phyloP scores from a whole-genome alignment of 805 yeast species.

The Candida coquimbonensis region DNA sequence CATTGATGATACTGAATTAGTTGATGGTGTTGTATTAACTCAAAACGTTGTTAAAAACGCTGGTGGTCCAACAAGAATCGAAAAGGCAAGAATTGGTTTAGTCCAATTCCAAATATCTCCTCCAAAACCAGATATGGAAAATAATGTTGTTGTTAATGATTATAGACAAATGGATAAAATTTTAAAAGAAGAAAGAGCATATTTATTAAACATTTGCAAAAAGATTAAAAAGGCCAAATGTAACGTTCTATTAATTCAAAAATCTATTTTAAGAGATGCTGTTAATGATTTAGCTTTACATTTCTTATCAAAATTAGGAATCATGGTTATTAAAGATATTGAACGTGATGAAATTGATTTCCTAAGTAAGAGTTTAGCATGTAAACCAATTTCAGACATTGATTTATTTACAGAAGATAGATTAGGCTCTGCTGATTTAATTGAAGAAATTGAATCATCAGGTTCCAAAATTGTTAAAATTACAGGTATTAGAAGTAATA shows the following conservation, averaged over 20 bases:
- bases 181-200: slow-evolving; percentile 94
- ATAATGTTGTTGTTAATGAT: slow-evolving; percentile 94
- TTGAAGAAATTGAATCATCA: slow-evolving; percentile 57
- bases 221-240: slow-evolving; percentile 96
- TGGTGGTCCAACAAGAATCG: slow-evolving; percentile 92
- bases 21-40: slow-evolving; percentile 89
- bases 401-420: slow-evolving; percentile 91
- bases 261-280: slow-evolving; percentile 84
- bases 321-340: slow-evolving; percentile 90
- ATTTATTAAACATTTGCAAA: slow-evolving; percentile 88
- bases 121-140: slow-evolving; percentile 93
- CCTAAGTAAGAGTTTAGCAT: slow-evolving; percentile 72
- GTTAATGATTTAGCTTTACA: slow-evolving; percentile 88
- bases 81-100: slow-evolving; percentile 89
- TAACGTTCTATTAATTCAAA: slow-evolving; percentile 82
- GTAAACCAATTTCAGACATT: slow-evolving; percentile 93
- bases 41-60: slow-evolving; percentile 86
- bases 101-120: slow-evolving; percentile 85
- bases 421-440: slow-evolving; percentile 83
- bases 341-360: slow-evolving; percentile 98
- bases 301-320: slow-evolving; percentile 86
- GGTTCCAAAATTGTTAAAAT: slow-evolving; percentile 73
- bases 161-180: slow-evolving; percentile 99
- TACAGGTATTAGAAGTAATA: slow-evolving; percentile 71
- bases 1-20: slow-evolving; percentile 89